phyloP scores from a whole-genome alignment of 805 yeast species.

The Candida fluviatilis region DNA sequence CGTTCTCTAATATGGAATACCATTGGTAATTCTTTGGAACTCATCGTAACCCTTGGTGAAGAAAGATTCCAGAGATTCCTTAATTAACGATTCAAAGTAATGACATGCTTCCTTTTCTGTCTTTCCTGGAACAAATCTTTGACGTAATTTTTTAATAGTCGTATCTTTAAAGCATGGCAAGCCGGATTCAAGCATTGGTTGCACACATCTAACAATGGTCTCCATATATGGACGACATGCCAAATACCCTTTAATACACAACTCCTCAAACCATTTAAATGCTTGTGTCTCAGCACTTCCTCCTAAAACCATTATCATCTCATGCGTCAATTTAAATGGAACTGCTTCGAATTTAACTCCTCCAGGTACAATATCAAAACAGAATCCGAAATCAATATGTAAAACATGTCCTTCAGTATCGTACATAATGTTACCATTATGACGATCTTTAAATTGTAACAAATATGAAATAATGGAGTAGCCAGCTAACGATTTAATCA shows the following conservation, averaged over 20 bases:
- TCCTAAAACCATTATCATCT: constrained; percentile 96
- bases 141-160: constrained; percentile 73
- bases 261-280: constrained; percentile 88
- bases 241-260: constrained; percentile 88
- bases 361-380: constrained; percentile 98
- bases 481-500: constrained; percentile 91
- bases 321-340: constrained; percentile 93
- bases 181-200: constrained; percentile 93
- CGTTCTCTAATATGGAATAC: constrained; percentile 82
- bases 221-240: constrained; percentile 87
- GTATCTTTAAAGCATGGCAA: constrained; percentile 92
- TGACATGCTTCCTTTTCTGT: constrained; percentile 81
- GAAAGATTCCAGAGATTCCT: constrained; percentile 77
- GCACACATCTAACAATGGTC: constrained; percentile 75
- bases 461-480: constrained; percentile 88
- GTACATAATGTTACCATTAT: constrained; percentile 96
- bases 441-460: constrained; percentile 94
- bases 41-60: constrained; percentile 96
- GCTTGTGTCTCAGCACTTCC: constrained; percentile 83
- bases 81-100: constrained; percentile 70
- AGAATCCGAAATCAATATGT: constrained; percentile 97
- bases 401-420: constrained; percentile 92
- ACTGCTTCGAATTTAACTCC: constrained; percentile 98
- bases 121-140: constrained; percentile 77
- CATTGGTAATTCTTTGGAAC: constrained; percentile 93